These are phyloP conservation scores for Talaromyces wortmannii DNA, from an alignment of 495 filamentous ascomycete genomes.

Conservation along the genomic window DNA sequence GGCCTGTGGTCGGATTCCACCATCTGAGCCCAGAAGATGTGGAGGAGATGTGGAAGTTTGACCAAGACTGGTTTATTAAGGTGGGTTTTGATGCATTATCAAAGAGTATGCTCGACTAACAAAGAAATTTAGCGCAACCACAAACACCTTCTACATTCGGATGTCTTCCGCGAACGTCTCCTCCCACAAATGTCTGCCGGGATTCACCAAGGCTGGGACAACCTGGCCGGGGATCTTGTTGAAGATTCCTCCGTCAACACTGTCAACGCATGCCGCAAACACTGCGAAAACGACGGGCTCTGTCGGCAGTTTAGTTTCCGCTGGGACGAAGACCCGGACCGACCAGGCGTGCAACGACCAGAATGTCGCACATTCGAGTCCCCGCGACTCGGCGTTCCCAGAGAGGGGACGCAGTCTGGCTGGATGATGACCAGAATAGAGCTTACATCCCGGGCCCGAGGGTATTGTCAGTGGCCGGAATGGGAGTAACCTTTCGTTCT, in stretches of 20 bases:
- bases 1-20: constrained; percentile 48
- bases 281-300: constrained; percentile 17
- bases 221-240: constrained; percentile 23
- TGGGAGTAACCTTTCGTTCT: neutral
- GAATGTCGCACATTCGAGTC: constrained; percentile 25
- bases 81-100: constrained; percentile 12
- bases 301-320: constrained; percentile 29
- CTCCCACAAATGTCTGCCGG: constrained; percentile 25
- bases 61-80: constrained; percentile 28
- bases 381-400: constrained; percentile 24
- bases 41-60: constrained; percentile 30
- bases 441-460: constrained; percentile 21
- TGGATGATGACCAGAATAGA: constrained; percentile 28
- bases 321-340: constrained; percentile 15
- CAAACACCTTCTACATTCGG: constrained; percentile 30
- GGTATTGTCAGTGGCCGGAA: constrained; percentile 22
- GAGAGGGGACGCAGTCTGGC: constrained; percentile 21
- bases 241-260: constrained; percentile 20
- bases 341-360: neutral
- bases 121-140: constrained; percentile 19
- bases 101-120: constrained; percentile 1
- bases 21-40: constrained; percentile 35
- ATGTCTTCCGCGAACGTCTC: constrained; percentile 37
- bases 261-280: constrained; percentile 26
- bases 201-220: constrained; percentile 35